phyloP scores from a whole-genome alignment of 176 grass and related monocot species.

The Carex scoparia region DNA sequence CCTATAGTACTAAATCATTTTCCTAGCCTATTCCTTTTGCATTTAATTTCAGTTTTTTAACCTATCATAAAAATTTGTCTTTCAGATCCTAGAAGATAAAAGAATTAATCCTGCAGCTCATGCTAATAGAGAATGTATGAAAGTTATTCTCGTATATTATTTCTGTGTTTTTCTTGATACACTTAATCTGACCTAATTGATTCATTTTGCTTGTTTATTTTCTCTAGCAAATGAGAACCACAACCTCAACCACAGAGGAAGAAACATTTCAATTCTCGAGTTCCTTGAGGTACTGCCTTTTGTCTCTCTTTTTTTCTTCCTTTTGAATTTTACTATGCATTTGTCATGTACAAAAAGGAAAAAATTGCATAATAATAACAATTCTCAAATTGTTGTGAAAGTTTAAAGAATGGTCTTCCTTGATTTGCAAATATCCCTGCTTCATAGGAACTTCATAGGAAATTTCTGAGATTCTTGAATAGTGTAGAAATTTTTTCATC shows the following conservation, averaged over 20 bases:
- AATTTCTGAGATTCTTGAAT: neutral
- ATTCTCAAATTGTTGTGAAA: neutral
- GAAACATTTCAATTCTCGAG: neutral
- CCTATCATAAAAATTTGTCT: too few species aligned
- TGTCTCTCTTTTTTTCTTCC: neutral
- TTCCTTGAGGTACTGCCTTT: neutral
- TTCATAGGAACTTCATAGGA: neutral
- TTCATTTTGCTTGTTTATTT: constrained; percentile 4
- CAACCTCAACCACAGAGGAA: neutral
- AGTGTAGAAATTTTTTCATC: neutral
- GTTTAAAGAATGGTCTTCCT: neutral
- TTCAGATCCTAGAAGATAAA: constrained; percentile 35
- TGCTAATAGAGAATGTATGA: neutral
- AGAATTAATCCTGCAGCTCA: constrained; percentile 30
- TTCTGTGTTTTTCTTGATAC: neutral
- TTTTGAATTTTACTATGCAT: neutral
- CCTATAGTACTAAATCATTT: too few species aligned
- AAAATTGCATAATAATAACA: neutral
- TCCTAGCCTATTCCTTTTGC: too few species aligned
- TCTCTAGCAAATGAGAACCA: neutral
- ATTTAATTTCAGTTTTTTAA: too few species aligned
- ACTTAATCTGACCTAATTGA: neutral
- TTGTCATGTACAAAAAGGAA: neutral
- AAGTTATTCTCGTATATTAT: neutral
- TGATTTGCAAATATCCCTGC: too few species aligned